Percentiles rank a stretch among this genome's conserved stretches.
Evolutionary conservation across 2,329 filamentous ascomycete genomes (phyloP).

Genomic region (Cercospora janseana): DNA sequence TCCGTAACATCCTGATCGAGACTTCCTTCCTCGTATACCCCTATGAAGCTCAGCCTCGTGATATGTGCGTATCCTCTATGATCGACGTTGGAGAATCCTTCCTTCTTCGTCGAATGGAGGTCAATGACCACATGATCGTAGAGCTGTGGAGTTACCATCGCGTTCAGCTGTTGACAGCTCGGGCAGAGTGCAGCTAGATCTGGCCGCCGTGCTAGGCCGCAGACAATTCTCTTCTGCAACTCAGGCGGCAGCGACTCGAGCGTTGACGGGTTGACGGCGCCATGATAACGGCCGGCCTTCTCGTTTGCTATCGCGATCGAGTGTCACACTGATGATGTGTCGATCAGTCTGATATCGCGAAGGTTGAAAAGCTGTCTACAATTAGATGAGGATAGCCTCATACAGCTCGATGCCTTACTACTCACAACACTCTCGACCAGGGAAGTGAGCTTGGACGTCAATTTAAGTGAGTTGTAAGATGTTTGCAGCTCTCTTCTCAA

Average conservation of each 20-base stretch:
- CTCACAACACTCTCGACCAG: too few species aligned
- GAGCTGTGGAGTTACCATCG: not conserved
- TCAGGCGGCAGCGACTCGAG: not conserved
- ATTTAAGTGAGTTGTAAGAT: too few species aligned
- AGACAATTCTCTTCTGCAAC: not conserved
- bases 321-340: too few species aligned
- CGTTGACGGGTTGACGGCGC: not conserved
- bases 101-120: not conserved
- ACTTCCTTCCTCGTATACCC: not conserved
- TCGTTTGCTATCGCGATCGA: too few species aligned
- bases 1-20: not conserved
- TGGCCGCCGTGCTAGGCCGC: not conserved
- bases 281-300: not conserved
- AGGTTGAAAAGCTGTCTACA: too few species aligned
- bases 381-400: too few species aligned
- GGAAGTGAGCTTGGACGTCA: too few species aligned
- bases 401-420: too few species aligned
- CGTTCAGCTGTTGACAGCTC: not conserved
- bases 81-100: not conserved
- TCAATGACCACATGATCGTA: not conserved
- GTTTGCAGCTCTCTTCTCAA: too few species aligned
- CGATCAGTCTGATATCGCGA: too few species aligned
- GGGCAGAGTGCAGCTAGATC: not conserved
- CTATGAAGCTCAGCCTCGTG: not conserved
- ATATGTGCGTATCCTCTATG: not conserved